Conservation (phyloP, 2,329 filamentous ascomycete genomes). For the Colletotrichum theobromicola region DNA sequence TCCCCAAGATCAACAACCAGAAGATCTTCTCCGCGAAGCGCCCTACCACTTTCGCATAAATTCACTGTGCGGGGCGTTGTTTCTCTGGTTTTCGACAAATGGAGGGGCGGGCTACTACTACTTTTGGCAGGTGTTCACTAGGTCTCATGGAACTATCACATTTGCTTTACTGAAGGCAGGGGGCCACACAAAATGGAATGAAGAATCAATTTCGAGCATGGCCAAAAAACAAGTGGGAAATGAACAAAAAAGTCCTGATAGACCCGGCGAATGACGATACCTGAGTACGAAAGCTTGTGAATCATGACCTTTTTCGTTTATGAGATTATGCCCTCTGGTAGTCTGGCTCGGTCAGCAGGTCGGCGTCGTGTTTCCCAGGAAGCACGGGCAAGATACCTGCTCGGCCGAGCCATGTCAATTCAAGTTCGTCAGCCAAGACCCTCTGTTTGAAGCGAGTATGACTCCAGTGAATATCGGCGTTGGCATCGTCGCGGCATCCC, state of each 20-base stretch:
- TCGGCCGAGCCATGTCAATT: neutral
- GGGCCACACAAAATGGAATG: slow-evolving; percentile 35
- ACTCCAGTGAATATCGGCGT: neutral
- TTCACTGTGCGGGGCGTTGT: slow-evolving; percentile 44
- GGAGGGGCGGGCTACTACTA: slow-evolving; percentile 45
- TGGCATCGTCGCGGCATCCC: neutral
- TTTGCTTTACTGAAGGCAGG: slow-evolving; percentile 55
- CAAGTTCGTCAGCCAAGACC: neutral
- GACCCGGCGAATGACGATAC: slow-evolving; percentile 11
- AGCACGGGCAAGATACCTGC: neutral
- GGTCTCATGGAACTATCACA: slow-evolving; percentile 66
- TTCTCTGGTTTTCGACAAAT: slow-evolving; percentile 50
- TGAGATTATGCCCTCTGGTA: slow-evolving; percentile 1
- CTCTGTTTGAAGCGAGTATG: neutral
- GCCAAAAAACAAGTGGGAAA: neutral
- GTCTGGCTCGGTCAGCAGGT: neutral
- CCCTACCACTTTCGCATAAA: slow-evolving; percentile 97
- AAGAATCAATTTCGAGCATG: slow-evolving; percentile 40
- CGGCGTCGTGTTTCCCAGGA: neutral
- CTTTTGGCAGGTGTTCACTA: slow-evolving; percentile 62
- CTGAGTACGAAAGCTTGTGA: slow-evolving; percentile 20
- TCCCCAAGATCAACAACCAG: slow-evolving; percentile 81
- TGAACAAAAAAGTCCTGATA: slow-evolving; percentile 1
- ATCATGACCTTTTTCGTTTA: slow-evolving; percentile 15
- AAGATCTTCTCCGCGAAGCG: slow-evolving; percentile 93